These are phyloP conservation scores for Mortierella sp. DNA, from an alignment of 371 early-diverging fungal genomes.

Conservation along the genomic window DNA sequence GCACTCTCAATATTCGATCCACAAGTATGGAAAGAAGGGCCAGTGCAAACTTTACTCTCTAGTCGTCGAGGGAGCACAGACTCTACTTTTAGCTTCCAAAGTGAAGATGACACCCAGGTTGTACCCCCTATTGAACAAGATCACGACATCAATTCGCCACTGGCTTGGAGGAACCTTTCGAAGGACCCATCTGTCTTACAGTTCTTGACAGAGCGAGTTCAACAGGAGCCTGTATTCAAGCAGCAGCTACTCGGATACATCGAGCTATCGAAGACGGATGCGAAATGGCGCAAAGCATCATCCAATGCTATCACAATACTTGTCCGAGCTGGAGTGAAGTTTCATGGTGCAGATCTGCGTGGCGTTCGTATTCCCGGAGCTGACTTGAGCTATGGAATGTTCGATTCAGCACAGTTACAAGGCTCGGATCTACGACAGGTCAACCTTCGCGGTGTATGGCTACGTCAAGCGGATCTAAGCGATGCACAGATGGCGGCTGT, in stretches of 20 bases:
- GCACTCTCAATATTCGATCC: conserved; percentile 20
- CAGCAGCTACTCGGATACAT: conserved; percentile 3
- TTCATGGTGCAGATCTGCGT: conserved; percentile 9
- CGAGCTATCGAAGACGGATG: conserved; percentile 6
- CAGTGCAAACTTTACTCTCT: neutral
- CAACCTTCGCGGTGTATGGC: conserved; percentile 3
- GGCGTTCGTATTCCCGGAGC: conserved; percentile 8
- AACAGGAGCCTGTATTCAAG: conserved; percentile 4
- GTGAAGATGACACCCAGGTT: neutral
- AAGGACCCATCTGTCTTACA: conserved; percentile 12
- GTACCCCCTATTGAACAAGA: neutral
- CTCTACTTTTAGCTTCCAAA: neutral
- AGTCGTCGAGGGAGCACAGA: neutral
- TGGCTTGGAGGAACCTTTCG: conserved; percentile 11
- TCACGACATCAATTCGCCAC: conserved; percentile 6
- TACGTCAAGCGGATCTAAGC: conserved; percentile 15
- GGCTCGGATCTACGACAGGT: conserved; percentile 12
- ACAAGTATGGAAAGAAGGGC: neutral
- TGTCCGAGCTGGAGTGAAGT: conserved; percentile 10
- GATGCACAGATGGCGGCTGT: conserved; percentile 2
- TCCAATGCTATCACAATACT: conserved; percentile 27
- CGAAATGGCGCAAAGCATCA: neutral
- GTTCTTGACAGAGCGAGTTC: conserved; percentile 15
- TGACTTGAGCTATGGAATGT: conserved; percentile 7
- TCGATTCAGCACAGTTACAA: conserved; percentile 8